Evolutionary conservation across 768 basidiomycete species (phyloP), one percentile per base, ranked within the genome.

Genomic region (Lactarius hengduanensis): DNA sequence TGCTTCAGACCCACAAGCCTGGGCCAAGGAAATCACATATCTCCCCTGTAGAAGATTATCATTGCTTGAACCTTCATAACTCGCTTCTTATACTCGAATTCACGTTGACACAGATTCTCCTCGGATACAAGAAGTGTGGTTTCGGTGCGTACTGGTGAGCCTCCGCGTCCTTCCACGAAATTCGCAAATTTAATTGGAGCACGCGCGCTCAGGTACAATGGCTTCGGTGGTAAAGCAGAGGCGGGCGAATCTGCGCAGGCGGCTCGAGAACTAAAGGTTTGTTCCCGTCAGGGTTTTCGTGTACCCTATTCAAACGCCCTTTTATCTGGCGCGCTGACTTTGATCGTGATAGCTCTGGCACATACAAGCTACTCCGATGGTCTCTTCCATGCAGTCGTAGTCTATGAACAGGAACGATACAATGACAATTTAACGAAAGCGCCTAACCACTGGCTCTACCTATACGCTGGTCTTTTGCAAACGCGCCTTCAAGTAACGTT

Each of bases 201-300:
- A 36, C 41, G 53, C 69, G 26, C 16, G 30, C n/a, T 56, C 71
- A 94, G 93, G 72, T 94, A 84, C 72, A 95, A 94, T 68, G 93
- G 94, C 3, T 96, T 94, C 70, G 92, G 92, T 18, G 94, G 94
- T 11, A 96, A 96, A 76, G 86, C 92, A 10, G 92, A 95, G 64
- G 76, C 80, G 2, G 84, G 83, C 5, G 94, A 96, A 75, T 86
- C 87, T 0, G 70, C 78, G 0, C 77, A 90, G 72, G 93, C 92
- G 11, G 71, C 76, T n/a, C 86, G 94, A n/a, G 94, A 88, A 73
- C 80, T 89, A 38, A 34, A 34, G 34, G 88, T 87, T 41, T 57
- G 67, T 32, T 32, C 20, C 43, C 26, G 47, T 18, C 9, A 20
- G 22, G 9, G 15, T 15, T 2, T 34, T 11, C 10, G 7, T 9